Evolutionary conservation across 2,329 filamentous ascomycete genomes (phyloP).

Genomic region (Talaromyces sp.): DNA sequence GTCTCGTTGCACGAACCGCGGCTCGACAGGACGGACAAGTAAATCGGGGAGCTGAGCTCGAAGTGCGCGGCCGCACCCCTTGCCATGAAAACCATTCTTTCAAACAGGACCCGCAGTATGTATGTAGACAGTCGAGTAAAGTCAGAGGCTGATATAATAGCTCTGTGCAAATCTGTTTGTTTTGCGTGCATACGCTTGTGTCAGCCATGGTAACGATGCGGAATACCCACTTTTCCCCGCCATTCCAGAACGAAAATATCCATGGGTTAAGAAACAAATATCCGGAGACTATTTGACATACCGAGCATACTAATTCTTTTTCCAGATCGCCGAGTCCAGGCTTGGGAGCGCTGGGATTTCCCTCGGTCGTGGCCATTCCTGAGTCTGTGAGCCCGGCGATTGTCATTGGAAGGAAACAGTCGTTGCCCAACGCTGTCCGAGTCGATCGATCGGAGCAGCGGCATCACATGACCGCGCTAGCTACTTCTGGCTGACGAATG

Average conservation of each 20-base stretch:
- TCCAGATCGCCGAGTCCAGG: slow-evolving; percentile 61
- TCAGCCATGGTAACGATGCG: slow-evolving; percentile 1
- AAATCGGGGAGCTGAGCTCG: slow-evolving; percentile 52
- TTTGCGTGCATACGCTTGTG: neutral
- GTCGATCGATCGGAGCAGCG: neutral
- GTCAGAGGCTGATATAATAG: slow-evolving; percentile 86
- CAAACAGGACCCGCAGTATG: slow-evolving; percentile 89
- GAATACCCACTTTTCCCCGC: slow-evolving; percentile 5
- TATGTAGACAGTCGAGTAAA: slow-evolving; percentile 88
- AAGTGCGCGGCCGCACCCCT: slow-evolving; percentile 49
- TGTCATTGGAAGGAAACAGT: neutral
- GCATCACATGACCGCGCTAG: neutral
- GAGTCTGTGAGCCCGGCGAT: neutral
- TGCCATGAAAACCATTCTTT: slow-evolving; percentile 95
- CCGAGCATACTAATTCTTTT: slow-evolving; percentile 91
- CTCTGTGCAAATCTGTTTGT: slow-evolving; percentile 86
- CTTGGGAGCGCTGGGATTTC: slow-evolving; percentile 9
- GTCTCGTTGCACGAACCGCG: slow-evolving; percentile 75
- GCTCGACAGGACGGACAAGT: slow-evolving; percentile 93
- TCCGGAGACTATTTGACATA: slow-evolving; percentile 46
- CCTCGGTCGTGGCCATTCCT: slow-evolving; percentile 9
- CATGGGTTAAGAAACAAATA: slow-evolving; percentile 10
- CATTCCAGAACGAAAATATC: slow-evolving; percentile 4
- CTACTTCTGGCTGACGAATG: neutral
- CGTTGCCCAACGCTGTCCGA: neutral